Conservation (phyloP, 75 land plant genomes). For the Pinus albicaulis region DNA sequence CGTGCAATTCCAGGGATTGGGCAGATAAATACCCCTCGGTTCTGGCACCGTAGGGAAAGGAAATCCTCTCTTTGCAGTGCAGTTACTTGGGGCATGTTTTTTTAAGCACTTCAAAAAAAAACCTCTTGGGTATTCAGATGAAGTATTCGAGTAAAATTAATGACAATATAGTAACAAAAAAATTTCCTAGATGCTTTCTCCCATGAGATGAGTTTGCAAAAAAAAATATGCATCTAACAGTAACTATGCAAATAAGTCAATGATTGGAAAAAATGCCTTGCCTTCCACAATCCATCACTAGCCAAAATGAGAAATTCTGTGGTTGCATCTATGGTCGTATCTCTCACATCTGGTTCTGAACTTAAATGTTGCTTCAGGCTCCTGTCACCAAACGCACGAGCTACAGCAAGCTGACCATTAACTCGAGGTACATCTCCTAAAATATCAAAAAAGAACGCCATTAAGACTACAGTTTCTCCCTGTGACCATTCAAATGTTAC, state of each 20-base stretch:
- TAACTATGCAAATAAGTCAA: not conserved
- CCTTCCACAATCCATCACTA: constrained; percentile 95
- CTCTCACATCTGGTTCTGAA: constrained; percentile 74
- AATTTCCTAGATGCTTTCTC: too few relatives aligned
- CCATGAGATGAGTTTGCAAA: too few relatives aligned
- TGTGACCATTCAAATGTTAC: not conserved
- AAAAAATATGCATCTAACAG: not conserved
- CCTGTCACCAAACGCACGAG: constrained; percentile 85
- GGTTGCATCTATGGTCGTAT: constrained; percentile 22
- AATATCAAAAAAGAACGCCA: constrained; percentile 2
- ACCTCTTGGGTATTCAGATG: too few relatives aligned
- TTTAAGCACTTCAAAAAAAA: too few relatives aligned
- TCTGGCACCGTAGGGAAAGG: too few relatives aligned
- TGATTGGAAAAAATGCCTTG: not conserved
- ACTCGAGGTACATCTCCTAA: constrained; percentile 89
- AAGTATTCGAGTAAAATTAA: too few relatives aligned
- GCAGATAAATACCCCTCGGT: too few relatives aligned
- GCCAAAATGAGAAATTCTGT: constrained; percentile 74
- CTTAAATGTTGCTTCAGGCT: constrained; percentile 77
- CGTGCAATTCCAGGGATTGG: too few relatives aligned
- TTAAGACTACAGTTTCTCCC: not conserved
- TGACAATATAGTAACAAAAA: too few relatives aligned
- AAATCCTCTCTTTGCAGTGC: too few relatives aligned
- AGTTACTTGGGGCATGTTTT: too few relatives aligned
- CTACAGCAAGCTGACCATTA: constrained; percentile 84